Conservation (phyloP, 2,329 filamentous ascomycete genomes). For the Aquanectria penicillioides region DNA sequence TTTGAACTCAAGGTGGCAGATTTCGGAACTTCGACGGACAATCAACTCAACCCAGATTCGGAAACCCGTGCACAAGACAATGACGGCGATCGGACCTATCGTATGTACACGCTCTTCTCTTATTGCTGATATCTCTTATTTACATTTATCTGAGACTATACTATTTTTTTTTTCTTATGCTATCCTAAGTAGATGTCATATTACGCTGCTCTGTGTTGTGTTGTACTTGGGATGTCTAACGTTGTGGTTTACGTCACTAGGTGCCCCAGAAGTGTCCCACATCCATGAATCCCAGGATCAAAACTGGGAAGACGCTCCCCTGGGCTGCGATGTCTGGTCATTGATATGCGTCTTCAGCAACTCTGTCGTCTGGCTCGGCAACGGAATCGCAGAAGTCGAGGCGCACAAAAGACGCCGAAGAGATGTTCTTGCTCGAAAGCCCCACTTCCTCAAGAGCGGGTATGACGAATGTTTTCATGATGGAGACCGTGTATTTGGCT, state of each 20-base stretch:
- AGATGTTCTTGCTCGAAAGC: background rate
- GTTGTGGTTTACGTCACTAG: background rate
- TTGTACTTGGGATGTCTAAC: too few species aligned
- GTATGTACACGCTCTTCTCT: background rate
- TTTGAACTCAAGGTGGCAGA: constrained; percentile 26
- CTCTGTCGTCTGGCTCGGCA: constrained; percentile 24
- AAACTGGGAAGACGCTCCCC: background rate
- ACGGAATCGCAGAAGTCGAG: background rate
- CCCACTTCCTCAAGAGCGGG: background rate
- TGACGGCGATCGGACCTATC: constrained; percentile 23
- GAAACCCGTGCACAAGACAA: constrained; percentile 1
- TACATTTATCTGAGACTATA: too few species aligned
- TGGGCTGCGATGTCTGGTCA: constrained; percentile 25
- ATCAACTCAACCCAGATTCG: background rate
- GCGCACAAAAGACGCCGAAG: background rate
- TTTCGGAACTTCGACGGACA: constrained; percentile 16
- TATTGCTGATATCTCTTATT: too few species aligned
- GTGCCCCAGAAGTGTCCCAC: constrained; percentile 18
- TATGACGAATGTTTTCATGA: constrained; percentile 28
- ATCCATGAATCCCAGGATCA: background rate
- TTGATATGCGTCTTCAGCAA: constrained; percentile 28
- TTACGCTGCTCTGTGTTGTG: too few species aligned
- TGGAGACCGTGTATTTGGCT: background rate
- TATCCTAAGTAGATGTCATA: too few species aligned
- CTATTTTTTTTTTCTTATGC: too few species aligned